Base-by-base conservation (phyloP, 1,139 yeast species). In the Zygoascus sp. region DNA sequence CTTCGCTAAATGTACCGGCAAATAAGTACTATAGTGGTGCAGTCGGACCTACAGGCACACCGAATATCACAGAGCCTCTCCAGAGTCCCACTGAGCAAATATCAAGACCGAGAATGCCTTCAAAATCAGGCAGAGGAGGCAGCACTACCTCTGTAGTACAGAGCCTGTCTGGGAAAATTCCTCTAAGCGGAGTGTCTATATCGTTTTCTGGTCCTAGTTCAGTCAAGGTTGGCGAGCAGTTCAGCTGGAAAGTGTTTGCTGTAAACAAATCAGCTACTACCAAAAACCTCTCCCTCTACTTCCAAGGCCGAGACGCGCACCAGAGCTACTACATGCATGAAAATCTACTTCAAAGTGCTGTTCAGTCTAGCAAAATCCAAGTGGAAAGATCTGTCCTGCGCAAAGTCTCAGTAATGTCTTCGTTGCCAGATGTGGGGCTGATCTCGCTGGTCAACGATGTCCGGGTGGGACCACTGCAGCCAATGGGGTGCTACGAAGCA, bases 241-340 rank as follows among this genome's bases (percentile, higher is more conserved):
- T 78, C 54, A 73, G 70, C 46, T 81, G 92, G 86, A 75, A 74
- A 47, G 72, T 85, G 4, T 86, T 81, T 58, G 81, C 85, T 1
- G 74, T 83, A 47, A 86, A 85, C 65, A 74, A 74, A 50, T 70
- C 81, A 3, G 55, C 56, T 15, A 51, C 61, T 2, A 41, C 23
- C 57, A 65, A 52, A 64, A 72, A 50, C 64, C 72, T 54, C 64
- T 80, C 63, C 68, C 75, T 56, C 55, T 81, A 49, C 52, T 60
- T 66, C 27, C 64, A 60, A 37, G 59, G 63, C 1, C 45, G 52
- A 19, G 65, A 58, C 42, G 17, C 32, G 9, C 38, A 27, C 9
- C 28, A 35, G 42, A 42, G 20, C 22, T 32, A 37, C 40, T 30
- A 28, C 6, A 15, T 30, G 20, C 45, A 22, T 32, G 43, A 23